Base-by-base conservation (phyloP, 495 filamentous ascomycete species). In the Penicillium goetzii region DNA sequence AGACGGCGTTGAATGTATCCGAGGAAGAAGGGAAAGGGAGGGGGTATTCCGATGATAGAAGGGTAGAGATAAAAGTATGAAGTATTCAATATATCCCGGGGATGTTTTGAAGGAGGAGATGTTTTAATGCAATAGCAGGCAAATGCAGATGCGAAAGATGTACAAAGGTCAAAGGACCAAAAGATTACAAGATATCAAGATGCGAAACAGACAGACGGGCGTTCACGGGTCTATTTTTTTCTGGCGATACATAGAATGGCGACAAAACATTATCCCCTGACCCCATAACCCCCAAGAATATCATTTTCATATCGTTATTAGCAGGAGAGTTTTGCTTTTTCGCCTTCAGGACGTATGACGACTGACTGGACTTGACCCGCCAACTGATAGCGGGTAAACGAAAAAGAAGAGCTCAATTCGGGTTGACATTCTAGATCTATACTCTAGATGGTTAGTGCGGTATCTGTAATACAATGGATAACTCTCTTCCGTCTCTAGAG, bases 241-340 rank as follows among this genome's bases (percentile, higher is more conserved):
- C 47, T 49, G 3, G 49, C 12, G 21, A 21, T 32, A 38, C 6
- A 4, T 34, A 28, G 58, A 50, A 47, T 32, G 23, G 59, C 59
- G 64, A 64, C 41, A 69, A 71, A 69, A 61, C 61, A 60, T 69
- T 71, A 62, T 67, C 69, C 69, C 66, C 43, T 47, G 19, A 21
- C 21, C 43, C 43, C 43, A 47, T 47, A 1, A 25, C 21, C 21
- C 21, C 10, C 43, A 7, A 23, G 43, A 47, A 25, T 47, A 12
- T 11, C 43, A 4, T 25, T 25, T 47, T 23, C 43, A 47, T 47
- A 47, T 10, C 2, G 8, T 47, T 7, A 23, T 47, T 25, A 47
- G 43, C n/a, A 12, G n/a, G n/a, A 19, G 41, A 43, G n/a, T 43
- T 43, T 43, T 21, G n/a, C 17, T 8, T 14, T n/a, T 9, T 43